These are phyloP conservation scores for Podospora comata DNA, from an alignment of 495 filamentous ascomycete species.

Conservation along the genomic window DNA sequence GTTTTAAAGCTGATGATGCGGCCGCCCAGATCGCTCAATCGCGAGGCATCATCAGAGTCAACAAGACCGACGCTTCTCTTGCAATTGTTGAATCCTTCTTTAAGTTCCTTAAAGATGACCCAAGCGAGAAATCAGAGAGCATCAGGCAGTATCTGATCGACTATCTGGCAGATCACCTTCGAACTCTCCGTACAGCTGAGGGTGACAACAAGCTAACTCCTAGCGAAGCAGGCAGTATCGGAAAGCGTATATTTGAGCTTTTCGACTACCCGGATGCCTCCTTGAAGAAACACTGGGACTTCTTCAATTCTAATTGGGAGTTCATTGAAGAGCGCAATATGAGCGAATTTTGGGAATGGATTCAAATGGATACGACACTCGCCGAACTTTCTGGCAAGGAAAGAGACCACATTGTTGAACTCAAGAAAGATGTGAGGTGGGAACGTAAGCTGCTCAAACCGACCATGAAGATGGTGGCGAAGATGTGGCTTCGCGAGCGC, in stretches of 20 bases:
- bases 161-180: not conserved
- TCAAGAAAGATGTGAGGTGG: not conserved
- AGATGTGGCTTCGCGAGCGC: not conserved
- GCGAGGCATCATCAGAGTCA: not conserved
- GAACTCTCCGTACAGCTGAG: not conserved
- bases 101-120: not conserved
- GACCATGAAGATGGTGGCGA: not conserved
- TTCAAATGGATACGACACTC: not conserved
- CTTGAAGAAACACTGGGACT: not conserved
- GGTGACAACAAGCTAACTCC: not conserved
- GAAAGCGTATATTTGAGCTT: not conserved
- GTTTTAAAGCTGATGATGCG: constrained; percentile 1
- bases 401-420: not conserved
- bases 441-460: not conserved
- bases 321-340: not conserved
- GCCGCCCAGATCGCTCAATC: not conserved
- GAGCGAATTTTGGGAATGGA: not conserved
- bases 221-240: not conserved
- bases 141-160: not conserved
- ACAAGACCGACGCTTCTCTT: constrained; percentile 1
- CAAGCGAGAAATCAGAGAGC: not conserved
- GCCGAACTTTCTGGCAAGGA: not conserved
- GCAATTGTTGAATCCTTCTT: not conserved
- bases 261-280: not conserved
- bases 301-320: not conserved